phyloP scores from a whole-genome alignment of 768 basidiomycete genomes.

The Megacollybia marginata region DNA sequence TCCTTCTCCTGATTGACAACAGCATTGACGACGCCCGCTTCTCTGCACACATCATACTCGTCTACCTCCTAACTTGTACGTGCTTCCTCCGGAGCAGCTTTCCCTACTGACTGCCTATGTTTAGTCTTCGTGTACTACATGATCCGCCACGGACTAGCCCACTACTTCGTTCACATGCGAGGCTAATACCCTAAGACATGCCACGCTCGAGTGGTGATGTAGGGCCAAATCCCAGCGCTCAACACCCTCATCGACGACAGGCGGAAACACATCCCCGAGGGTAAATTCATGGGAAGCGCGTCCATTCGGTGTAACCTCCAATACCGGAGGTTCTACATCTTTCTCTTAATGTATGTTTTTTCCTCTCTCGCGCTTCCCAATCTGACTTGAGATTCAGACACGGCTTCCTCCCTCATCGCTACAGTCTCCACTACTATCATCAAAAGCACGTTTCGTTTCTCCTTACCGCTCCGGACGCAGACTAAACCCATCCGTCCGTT shows the following conservation, averaged over 20 bases:
- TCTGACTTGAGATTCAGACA: constrained; percentile 28
- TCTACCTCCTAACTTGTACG: constrained; percentile 42
- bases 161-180: constrained; percentile 50
- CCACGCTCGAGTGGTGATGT: constrained; percentile 30
- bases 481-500: background rate
- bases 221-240: constrained; percentile 46
- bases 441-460: constrained; percentile 20
- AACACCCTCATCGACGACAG: constrained; percentile 35
- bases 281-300: constrained; percentile 43
- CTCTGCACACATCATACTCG: constrained; percentile 50
- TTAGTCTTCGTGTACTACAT: constrained; percentile 54
- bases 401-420: constrained; percentile 67
- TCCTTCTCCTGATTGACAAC: background rate
- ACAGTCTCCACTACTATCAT: constrained; percentile 58
- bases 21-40: constrained; percentile 37
- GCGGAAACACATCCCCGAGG: constrained; percentile 27
- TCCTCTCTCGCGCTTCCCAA: background rate
- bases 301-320: constrained; percentile 69
- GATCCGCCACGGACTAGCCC: constrained; percentile 49
- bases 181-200: constrained; percentile 35
- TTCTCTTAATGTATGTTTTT: constrained; percentile 50
- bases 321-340: constrained; percentile 66
- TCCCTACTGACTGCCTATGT: constrained; percentile 2
- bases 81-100: background rate
- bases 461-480: background rate